A percentile compares a stretch with the other conserved stretches of the same genome.
phyloP scores from a whole-genome alignment of 768 basidiomycete species.

The Pleurotus salmoneostramineus region DNA sequence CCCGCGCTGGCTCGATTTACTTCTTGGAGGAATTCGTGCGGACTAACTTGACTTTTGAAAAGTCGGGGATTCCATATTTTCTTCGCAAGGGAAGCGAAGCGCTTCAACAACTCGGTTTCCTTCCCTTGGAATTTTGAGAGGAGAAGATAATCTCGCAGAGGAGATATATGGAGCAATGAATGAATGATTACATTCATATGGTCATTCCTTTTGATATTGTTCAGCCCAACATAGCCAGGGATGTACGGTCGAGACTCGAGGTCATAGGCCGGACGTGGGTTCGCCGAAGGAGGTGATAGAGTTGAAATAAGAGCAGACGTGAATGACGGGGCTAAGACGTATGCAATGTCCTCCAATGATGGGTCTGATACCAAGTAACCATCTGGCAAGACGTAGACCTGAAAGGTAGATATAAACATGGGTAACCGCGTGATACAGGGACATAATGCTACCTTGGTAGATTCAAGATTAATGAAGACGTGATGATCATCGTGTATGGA shows the following conservation, averaged over 20 bases:
- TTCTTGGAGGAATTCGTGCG: slow-evolving; percentile 99
- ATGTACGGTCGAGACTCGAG: slow-evolving; percentile 77
- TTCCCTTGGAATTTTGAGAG: slow-evolving; percentile 71
- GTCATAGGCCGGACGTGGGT: slow-evolving; percentile 80
- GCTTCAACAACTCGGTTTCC: slow-evolving; percentile 81
- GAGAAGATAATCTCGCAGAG: slow-evolving; percentile 83
- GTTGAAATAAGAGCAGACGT: slow-evolving; percentile 50
- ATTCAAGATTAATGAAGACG: slow-evolving; percentile 94
- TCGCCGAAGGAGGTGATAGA: slow-evolving; percentile 53
- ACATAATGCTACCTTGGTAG: slow-evolving; percentile 67
- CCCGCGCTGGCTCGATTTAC: slow-evolving; percentile 86
- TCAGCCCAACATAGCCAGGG: slow-evolving; percentile 93
- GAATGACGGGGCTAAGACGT: slow-evolving; percentile 88
- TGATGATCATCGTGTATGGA: slow-evolving; percentile 98
- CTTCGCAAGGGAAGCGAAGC: slow-evolving; percentile 84
- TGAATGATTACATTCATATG: slow-evolving; percentile 98
- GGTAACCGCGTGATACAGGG: slow-evolving; percentile 6
- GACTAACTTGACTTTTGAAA: slow-evolving; percentile 97
- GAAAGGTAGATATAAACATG: slow-evolving; percentile 12
- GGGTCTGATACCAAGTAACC: slow-evolving; percentile 96
- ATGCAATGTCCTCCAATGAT: slow-evolving; percentile 91
- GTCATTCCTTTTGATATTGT: slow-evolving; percentile 97
- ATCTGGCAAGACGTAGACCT: slow-evolving; percentile 98
- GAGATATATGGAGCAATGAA: slow-evolving; percentile 84
- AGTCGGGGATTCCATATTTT: slow-evolving; percentile 95